Conservation (phyloP, 2,329 filamentous ascomycete species). For the Harringtonia aguacate region DNA sequence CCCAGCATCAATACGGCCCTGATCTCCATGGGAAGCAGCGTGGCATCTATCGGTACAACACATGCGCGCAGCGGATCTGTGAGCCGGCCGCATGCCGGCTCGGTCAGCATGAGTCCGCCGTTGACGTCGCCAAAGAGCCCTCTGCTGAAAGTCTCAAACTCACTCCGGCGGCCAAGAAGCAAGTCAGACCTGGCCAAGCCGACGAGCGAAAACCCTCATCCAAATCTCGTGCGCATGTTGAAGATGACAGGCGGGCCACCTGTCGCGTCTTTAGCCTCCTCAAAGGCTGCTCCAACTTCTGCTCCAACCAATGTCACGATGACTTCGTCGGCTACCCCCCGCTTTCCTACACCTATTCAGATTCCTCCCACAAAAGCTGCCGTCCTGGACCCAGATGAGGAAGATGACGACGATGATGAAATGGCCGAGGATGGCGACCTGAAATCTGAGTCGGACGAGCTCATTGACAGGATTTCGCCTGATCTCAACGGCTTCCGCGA, state of each 20-base stretch:
- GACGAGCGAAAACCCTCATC: conserved; percentile 23
- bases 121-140: conserved; percentile 34
- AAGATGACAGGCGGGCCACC: conserved; percentile 43
- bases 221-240: conserved; percentile 38
- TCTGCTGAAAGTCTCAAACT: conserved; percentile 35
- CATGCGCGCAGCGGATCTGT: conserved; percentile 52
- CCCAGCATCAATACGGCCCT: conserved; percentile 51
- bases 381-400: conserved; percentile 30
- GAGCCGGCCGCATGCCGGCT: conserved; percentile 20
- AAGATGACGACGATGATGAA: conserved; percentile 47
- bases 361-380: conserved; percentile 6
- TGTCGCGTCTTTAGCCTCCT: conserved; percentile 33
- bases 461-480: conserved; percentile 59
- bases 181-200: conserved; percentile 40
- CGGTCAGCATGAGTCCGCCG: conserved; percentile 23
- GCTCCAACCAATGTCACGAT: background rate
- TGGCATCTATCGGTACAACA: conserved; percentile 44
- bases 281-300: conserved; percentile 15
- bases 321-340: background rate
- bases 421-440: conserved; percentile 49
- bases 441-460: conserved; percentile 49
- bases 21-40: conserved; percentile 40
- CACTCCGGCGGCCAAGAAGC: conserved; percentile 43
- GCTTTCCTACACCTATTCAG: conserved; percentile 1
- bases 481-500: conserved; percentile 66